A percentile compares a stretch with the other conserved stretches of the same genome.
These are phyloP conservation scores for Saturnispora serradocipensis DNA, from an alignment of 805 yeast species.

Conservation along the genomic window DNA sequence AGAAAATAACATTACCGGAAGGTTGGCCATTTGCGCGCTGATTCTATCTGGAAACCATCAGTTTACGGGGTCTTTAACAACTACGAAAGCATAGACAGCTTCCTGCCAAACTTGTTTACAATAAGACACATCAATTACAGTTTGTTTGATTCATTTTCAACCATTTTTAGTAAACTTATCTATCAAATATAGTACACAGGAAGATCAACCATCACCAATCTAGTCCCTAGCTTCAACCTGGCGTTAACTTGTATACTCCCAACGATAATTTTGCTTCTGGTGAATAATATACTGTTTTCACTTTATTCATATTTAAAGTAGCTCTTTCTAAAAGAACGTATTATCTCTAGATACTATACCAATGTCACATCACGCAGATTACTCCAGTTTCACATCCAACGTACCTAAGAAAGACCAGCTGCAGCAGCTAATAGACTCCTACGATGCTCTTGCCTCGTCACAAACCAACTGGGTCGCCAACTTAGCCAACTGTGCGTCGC, in stretches of 20 bases:
- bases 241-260: no score
- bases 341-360: background rate
- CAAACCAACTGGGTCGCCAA: constrained; percentile 85
- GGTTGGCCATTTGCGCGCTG: background rate
- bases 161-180: background rate
- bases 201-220: no score
- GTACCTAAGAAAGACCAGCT: constrained; percentile 43
- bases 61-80: background rate
- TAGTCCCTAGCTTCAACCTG: no score
- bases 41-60: background rate
- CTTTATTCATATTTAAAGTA: background rate
- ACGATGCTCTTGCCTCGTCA: constrained; percentile 52
- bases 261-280: no score
- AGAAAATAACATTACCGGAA: background rate
- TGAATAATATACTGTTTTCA: background rate
- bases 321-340: background rate
- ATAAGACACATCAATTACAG: background rate
- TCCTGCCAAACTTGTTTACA: background rate
- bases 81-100: background rate
- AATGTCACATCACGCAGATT: constrained; percentile 62
- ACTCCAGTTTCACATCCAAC: constrained; percentile 39
- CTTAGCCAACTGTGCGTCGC: constrained; percentile 74
- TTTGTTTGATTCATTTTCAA: background rate
- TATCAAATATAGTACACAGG: no score
- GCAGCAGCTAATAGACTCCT: constrained; percentile 48